phyloP scores from a whole-genome alignment of 2,329 filamentous ascomycete species.

The Cladophialophora bantiana region DNA sequence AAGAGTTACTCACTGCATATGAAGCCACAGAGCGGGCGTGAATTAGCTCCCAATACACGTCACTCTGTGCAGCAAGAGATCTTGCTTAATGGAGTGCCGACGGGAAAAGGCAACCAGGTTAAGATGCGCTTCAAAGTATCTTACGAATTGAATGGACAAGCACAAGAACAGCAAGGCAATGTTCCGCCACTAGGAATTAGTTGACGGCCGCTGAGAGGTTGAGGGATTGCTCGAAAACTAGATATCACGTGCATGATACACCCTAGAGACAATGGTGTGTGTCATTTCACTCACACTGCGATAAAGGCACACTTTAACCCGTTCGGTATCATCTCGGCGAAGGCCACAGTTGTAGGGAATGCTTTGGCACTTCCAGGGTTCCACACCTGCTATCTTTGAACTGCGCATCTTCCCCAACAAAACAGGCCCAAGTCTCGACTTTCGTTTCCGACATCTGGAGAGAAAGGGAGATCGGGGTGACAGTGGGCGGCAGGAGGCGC shows the following conservation, averaged over 20 bases:
- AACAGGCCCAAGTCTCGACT: too few relatives aligned
- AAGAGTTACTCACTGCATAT: slow-evolving; percentile 85
- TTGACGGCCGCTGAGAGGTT: slow-evolving; percentile 18
- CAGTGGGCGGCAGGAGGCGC: background rate
- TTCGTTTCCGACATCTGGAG: too few relatives aligned
- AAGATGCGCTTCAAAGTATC: slow-evolving; percentile 90
- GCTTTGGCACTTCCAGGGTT: too few relatives aligned
- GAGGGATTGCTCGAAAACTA: background rate
- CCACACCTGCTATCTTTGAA: too few relatives aligned
- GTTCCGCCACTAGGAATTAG: slow-evolving; percentile 76
- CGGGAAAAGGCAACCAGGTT: slow-evolving; percentile 75
- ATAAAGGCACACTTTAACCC: too few relatives aligned
- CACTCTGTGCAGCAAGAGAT: slow-evolving; percentile 84
- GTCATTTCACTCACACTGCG: too few relatives aligned
- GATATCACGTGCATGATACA: slow-evolving; percentile 1
- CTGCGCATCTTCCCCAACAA: too few relatives aligned
- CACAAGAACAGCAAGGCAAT: slow-evolving; percentile 81
- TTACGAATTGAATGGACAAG: slow-evolving; percentile 71
- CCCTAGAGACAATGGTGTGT: too few relatives aligned
- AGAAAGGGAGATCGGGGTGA: slow-evolving; percentile 8
- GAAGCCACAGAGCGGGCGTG: slow-evolving; percentile 82
- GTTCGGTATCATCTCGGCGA: too few relatives aligned
- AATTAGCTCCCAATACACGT: slow-evolving; percentile 73
- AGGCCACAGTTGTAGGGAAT: too few relatives aligned
- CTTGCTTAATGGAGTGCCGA: slow-evolving; percentile 75